Conservation (phyloP, 176 grass and related monocot genomes). For the Thinopyrum elongatum region DNA sequence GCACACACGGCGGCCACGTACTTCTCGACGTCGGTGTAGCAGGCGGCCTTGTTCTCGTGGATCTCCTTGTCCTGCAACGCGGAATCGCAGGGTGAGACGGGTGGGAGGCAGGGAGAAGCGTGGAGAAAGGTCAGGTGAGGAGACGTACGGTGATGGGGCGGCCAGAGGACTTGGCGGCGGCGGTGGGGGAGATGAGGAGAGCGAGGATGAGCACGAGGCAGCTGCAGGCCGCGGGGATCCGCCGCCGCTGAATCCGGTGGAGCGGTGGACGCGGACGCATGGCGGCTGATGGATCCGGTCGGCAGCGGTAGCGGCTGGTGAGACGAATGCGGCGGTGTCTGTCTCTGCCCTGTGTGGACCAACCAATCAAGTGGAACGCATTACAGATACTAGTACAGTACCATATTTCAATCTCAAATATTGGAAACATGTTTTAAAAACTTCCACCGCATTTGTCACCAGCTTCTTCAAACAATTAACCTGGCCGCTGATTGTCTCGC, state of each 20-base stretch:
- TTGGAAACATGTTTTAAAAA: no score
- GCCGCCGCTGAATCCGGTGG: conserved; percentile 10
- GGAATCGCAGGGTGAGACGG: background rate
- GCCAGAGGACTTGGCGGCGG: conserved; percentile 60
- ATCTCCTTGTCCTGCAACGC: conserved; percentile 67
- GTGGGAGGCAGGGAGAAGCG: background rate
- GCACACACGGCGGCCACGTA: conserved; percentile 12
- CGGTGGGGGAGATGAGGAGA: conserved; percentile 23
- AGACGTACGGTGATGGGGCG: conserved; percentile 67
- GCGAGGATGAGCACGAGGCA: conserved; percentile 40
- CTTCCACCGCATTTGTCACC: no score
- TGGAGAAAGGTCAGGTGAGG: background rate
- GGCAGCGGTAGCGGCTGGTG: background rate
- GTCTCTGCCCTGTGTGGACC: background rate
- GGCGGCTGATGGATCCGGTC: conserved; percentile 18
- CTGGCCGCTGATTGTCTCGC: no score
- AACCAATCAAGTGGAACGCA: background rate
- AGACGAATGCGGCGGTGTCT: background rate
- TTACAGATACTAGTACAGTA: no score
- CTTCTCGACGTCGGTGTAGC: conserved; percentile 95
- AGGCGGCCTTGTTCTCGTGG: conserved; percentile 72
- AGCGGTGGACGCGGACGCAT: conserved; percentile 31
- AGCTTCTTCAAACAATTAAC: no score
- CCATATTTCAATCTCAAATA: no score
- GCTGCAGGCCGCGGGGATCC: background rate